Conservation (phyloP, 83 land plant genomes). For the Picea abies region DNA sequence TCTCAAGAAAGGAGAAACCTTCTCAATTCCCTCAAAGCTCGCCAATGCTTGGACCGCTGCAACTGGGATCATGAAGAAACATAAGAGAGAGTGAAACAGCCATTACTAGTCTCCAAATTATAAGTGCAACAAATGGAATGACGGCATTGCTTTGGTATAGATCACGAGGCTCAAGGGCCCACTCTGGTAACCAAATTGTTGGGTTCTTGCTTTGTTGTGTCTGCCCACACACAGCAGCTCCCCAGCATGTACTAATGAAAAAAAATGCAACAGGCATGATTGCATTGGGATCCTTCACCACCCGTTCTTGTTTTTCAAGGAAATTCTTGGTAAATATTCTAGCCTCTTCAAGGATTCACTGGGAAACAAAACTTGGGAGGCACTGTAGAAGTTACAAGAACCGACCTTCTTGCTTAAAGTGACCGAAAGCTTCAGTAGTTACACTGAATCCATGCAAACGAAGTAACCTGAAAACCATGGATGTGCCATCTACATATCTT, state of each 20-base stretch:
- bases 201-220: slow-evolving; percentile 75
- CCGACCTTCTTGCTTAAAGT: too few species aligned
- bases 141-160: slow-evolving; percentile 65
- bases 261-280: slow-evolving; percentile 72
- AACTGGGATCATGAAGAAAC: slow-evolving; percentile 74
- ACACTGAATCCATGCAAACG: too few species aligned
- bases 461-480: too few species aligned
- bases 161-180: slow-evolving; percentile 87
- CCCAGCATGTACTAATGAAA: slow-evolving; percentile 67
- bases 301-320: slow-evolving; percentile 28
- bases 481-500: too few species aligned
- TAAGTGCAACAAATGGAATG: slow-evolving; percentile 61
- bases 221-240: slow-evolving; percentile 79
- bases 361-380: too few species aligned
- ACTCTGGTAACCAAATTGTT: slow-evolving; percentile 63
- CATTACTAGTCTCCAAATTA: slow-evolving; percentile 50
- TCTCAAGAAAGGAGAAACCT: slow-evolving; percentile 41
- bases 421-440: too few species aligned
- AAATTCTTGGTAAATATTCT: too few species aligned
- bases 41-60: slow-evolving; percentile 71
- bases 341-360: too few species aligned
- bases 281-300: slow-evolving; percentile 53
- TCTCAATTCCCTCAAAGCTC: slow-evolving; percentile 59
- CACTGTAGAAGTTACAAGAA: too few species aligned
- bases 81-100: slow-evolving; percentile 44